These are phyloP conservation scores for Solanum boliviense DNA, from an alignment of 257 asterid genomes.

Conservation along the genomic window DNA sequence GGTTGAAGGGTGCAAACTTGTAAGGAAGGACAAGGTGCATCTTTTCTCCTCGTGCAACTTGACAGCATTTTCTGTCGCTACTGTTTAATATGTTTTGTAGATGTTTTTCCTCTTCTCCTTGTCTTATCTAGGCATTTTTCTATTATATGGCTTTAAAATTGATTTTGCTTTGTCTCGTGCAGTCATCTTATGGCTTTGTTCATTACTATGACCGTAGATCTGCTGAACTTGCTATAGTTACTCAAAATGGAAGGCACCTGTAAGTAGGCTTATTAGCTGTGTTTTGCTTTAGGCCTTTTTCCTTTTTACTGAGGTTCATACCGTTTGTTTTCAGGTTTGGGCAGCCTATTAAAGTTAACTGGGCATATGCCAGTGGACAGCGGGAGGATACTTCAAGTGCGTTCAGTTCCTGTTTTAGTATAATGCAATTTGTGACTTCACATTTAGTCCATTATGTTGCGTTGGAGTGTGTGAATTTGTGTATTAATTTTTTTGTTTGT, in stretches of 20 bases:
- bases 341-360: conserved; percentile 93
- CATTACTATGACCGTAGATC: conserved; percentile 45
- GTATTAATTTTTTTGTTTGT: not conserved
- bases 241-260: conserved; percentile 51
- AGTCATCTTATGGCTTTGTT: conserved; percentile 47
- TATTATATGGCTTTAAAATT: not conserved
- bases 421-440: not conserved
- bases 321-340: conserved; percentile 62
- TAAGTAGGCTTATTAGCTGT: conserved; percentile 23
- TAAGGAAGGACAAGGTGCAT: conserved; percentile 82
- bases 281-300: not conserved
- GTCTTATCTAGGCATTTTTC: not conserved
- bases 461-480: not conserved
- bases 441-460: not conserved
- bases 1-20: conserved; percentile 80
- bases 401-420: conserved; percentile 1
- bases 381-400: conserved; percentile 92
- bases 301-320: conserved; percentile 1
- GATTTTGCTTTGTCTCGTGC: conserved; percentile 2
- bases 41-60: not conserved
- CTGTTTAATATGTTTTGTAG: not conserved
- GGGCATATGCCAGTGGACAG: conserved; percentile 94
- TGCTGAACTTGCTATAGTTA: conserved; percentile 35
- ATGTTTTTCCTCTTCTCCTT: not conserved
- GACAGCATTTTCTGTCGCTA: not conserved